Evolutionary conservation across 2,329 filamentous ascomycete species (phyloP).

Genomic region (Cladobotryum protrusum): DNA sequence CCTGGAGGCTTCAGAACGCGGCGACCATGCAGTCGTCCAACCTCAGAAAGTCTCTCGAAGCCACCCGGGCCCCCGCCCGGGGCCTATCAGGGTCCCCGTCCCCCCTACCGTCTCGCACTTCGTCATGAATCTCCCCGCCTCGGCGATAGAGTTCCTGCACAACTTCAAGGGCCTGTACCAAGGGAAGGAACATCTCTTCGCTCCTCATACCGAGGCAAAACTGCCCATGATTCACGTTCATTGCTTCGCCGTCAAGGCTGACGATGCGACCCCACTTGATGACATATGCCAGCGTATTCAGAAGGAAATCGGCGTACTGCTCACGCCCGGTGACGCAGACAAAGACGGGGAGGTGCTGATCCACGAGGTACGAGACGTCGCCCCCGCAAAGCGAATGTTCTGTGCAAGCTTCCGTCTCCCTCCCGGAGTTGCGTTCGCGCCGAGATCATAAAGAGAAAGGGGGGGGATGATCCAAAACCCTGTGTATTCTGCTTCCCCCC

Average conservation of each 20-base stretch:
- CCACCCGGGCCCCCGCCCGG: slow-evolving; percentile 30
- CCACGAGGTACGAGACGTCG: slow-evolving; percentile 75
- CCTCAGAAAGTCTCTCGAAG: slow-evolving; percentile 33
- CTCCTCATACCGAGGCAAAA: slow-evolving; percentile 48
- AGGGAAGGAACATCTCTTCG: slow-evolving; percentile 61
- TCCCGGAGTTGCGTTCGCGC: slow-evolving; percentile 69
- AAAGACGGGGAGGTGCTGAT: slow-evolving; percentile 48
- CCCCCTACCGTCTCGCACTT: slow-evolving; percentile 84
- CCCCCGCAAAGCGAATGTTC: slow-evolving; percentile 93
- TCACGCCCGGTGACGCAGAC: slow-evolving; percentile 40
- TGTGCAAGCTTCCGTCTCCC: slow-evolving; percentile 90
- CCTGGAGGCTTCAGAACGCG: slow-evolving; percentile 42
- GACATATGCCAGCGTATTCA: slow-evolving; percentile 39
- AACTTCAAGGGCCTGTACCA: slow-evolving; percentile 66
- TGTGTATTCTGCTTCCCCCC: neutral
- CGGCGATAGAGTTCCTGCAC: slow-evolving; percentile 75
- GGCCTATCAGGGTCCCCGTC: slow-evolving; percentile 42
- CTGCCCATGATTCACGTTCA: slow-evolving; percentile 89
- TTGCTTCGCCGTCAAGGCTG: slow-evolving; percentile 81
- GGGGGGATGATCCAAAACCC: neutral
- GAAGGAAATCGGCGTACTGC: slow-evolving; percentile 34
- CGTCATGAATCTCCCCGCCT: slow-evolving; percentile 95
- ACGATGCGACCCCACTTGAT: slow-evolving; percentile 59
- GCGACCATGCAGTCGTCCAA: slow-evolving; percentile 49
- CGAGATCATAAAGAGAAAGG: slow-evolving; percentile 19